Percentiles rank a stretch among this genome's conserved stretches.
These are phyloP conservation scores for Heterobasidion occidentale DNA, from an alignment of 1,284 basidiomycete species.

Conservation along the genomic window DNA sequence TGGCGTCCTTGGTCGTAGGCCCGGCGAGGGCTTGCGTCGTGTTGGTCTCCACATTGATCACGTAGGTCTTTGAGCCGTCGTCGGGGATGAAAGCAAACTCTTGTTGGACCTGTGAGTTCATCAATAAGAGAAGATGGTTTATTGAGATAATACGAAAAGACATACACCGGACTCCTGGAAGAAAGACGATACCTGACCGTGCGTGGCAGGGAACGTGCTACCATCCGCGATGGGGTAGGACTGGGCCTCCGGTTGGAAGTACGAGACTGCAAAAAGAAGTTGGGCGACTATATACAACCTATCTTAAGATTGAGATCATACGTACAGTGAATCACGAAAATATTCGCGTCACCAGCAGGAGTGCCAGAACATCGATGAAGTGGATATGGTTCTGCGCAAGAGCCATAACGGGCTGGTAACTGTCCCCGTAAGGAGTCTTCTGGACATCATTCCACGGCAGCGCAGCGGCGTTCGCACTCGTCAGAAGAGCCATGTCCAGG, in stretches of 20 bases:
- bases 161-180: conserved; percentile 53
- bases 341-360: conserved; percentile 58
- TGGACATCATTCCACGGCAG: conserved; percentile 57
- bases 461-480: conserved; percentile 45
- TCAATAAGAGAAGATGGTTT: neutral
- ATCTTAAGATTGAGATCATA: conserved; percentile 6
- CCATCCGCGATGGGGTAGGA: conserved; percentile 42
- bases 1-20: conserved; percentile 58
- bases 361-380: conserved; percentile 66
- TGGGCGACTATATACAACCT: neutral
- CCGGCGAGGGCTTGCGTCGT: conserved; percentile 66
- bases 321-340: conserved; percentile 87
- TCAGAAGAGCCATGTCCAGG: conserved; percentile 60
- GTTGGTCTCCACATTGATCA: conserved; percentile 78
- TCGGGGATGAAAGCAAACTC: conserved; percentile 82
- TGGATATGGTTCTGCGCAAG: conserved; percentile 75
- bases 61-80: conserved; percentile 71
- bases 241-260: conserved; percentile 74
- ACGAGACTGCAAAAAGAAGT: conserved; percentile 47
- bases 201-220: conserved; percentile 61
- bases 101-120: conserved; percentile 50
- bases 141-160: conserved; percentile 1
- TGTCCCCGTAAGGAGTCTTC: conserved; percentile 41
- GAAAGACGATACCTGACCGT: conserved; percentile 73
- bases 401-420: conserved; percentile 67